A percentile compares a stretch with the other conserved stretches of the same genome.
phyloP scores from a whole-genome alignment of 2,329 filamentous ascomycete species.

The Penicillium sp. region DNA sequence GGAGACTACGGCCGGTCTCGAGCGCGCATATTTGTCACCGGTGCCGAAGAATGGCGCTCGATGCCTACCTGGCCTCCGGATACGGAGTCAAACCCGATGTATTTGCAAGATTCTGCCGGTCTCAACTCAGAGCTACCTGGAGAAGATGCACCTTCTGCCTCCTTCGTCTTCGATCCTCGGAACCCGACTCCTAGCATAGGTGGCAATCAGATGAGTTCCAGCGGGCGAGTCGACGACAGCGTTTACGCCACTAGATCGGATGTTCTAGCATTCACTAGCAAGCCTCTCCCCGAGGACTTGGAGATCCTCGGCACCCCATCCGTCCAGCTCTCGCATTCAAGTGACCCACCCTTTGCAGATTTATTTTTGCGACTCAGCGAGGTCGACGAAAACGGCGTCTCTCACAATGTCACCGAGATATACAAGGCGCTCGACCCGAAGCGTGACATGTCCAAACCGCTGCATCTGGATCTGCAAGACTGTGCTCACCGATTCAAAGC shows the following conservation, averaged over 20 bases:
- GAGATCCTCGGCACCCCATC: slow-evolving; percentile 10
- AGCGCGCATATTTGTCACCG: slow-evolving; percentile 13
- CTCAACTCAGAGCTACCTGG: slow-evolving; percentile 4
- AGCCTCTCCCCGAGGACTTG: slow-evolving; percentile 9
- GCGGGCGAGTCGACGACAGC: slow-evolving; percentile 17
- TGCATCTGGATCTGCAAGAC: slow-evolving; percentile 8
- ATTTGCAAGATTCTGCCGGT: slow-evolving; percentile 5
- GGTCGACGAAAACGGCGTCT: slow-evolving; percentile 9
- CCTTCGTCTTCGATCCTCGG: slow-evolving; percentile 14
- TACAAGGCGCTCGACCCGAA: slow-evolving; percentile 13
- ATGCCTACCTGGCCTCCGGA: slow-evolving; percentile 15
- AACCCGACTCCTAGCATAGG: slow-evolving; percentile 15
- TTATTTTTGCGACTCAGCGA: slow-evolving; percentile 16
- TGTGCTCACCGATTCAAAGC: slow-evolving; percentile 14
- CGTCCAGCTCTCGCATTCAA: slow-evolving; percentile 11
- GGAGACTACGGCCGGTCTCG: slow-evolving; percentile 9
- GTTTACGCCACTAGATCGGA: slow-evolving; percentile 12
- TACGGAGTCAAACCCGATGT: not conserved
- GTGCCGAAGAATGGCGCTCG: slow-evolving; percentile 12
- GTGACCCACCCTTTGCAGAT: slow-evolving; percentile 16
- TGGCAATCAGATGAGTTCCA: slow-evolving; percentile 14
- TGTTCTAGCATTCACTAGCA: slow-evolving; percentile 14
- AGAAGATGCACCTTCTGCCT: slow-evolving; percentile 3
- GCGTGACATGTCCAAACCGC: slow-evolving; percentile 10
- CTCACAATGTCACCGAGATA: slow-evolving; percentile 14